Percentiles rank a stretch among this genome's conserved stretches.
Conservation (phyloP, 2,329 filamentous ascomycete species). For the Simplicillium sp. region DNA sequence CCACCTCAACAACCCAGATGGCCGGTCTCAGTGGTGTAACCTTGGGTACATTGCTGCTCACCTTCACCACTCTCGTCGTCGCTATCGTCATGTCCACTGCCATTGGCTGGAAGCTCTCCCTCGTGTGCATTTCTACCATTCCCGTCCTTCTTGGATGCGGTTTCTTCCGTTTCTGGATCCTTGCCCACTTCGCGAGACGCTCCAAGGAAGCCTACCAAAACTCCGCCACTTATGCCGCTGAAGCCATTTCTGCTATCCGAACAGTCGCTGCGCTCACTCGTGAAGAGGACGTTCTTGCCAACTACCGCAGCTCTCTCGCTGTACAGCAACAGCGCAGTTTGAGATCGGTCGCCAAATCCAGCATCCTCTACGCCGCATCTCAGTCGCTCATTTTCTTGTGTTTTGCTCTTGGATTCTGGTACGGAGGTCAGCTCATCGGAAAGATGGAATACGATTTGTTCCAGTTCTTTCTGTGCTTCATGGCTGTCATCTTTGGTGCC, state of each 20-base stretch:
- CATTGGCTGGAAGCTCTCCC: conserved; percentile 79
- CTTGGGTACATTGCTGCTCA: conserved; percentile 76
- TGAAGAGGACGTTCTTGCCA: conserved; percentile 66
- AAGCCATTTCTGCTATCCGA: conserved; percentile 87
- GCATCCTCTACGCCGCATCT: conserved; percentile 69
- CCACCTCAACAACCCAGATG: conserved; percentile 81
- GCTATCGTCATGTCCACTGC: conserved; percentile 62
- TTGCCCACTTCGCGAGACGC: conserved; percentile 68
- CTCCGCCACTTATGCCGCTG: conserved; percentile 81
- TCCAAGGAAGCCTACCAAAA: conserved; percentile 71
- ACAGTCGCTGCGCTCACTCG: conserved; percentile 87
- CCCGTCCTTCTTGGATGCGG: conserved; percentile 71
- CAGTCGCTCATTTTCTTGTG: conserved; percentile 79
- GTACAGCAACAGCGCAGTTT: conserved; percentile 59
- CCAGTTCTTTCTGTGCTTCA: conserved; percentile 89
- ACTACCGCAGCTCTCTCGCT: conserved; percentile 61
- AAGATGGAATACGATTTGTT: conserved; percentile 64
- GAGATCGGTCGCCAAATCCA: conserved; percentile 66
- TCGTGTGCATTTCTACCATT: conserved; percentile 72
- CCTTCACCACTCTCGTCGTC: conserved; percentile 67
- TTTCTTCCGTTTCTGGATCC: conserved; percentile 81
- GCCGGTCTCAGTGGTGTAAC: conserved; percentile 82
- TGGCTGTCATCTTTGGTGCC: conserved; percentile 78
- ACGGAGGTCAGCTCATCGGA: conserved; percentile 69
- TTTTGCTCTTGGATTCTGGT: conserved; percentile 88